Base-by-base conservation (phyloP, 306 rosid species). In the Bauhinia variegata region DNA sequence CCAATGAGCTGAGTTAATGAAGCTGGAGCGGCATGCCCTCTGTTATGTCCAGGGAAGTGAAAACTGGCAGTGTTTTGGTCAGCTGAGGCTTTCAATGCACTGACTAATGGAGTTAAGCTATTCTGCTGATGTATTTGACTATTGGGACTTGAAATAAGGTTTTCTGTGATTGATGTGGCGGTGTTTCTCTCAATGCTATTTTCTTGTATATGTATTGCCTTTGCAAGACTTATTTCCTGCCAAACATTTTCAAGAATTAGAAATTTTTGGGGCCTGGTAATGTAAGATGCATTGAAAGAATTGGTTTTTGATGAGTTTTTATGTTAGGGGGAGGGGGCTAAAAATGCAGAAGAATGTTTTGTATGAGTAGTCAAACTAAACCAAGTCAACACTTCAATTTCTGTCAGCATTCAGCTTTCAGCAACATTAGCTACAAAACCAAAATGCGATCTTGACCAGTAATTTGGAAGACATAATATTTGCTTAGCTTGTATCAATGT, bases 41-140 rank as follows among this genome's bases (percentile, higher is more conserved):
- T 80, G 70, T 87, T 92, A 75, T 89, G 98, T 19, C 98, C 96
- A 31, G 96, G 98, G 71, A 92, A 92, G 85, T 92, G 96, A 80
- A 89, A 92, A 69, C 80, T 74, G 37, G 88, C 92, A 9, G 73
- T 78, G 18, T 78, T 74, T 72, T 85, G 80, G 47, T 79, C 84
- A 14, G 96, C 91, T 0, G 95, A 82, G 56, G 78, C 78, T 76
- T 87, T 80, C 85, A 92, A 70, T 51, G 98, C 96, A 46, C 73
- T 53, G 38, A 89, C 82, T 7, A 92, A 69, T 39, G 92, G 98
- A 80, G 91, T 82, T 15, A 65, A 62, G 41, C 47, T 60, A 56
- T 66, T 49, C 17, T 67, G 80, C 78, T 17, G 36, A 44, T 76
- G 43, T 39, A 34, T 53, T 8, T 52, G 64, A 57, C 76, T 34